phyloP scores from a whole-genome alignment of 257 asterid genomes.

The Lycium barbarum region DNA sequence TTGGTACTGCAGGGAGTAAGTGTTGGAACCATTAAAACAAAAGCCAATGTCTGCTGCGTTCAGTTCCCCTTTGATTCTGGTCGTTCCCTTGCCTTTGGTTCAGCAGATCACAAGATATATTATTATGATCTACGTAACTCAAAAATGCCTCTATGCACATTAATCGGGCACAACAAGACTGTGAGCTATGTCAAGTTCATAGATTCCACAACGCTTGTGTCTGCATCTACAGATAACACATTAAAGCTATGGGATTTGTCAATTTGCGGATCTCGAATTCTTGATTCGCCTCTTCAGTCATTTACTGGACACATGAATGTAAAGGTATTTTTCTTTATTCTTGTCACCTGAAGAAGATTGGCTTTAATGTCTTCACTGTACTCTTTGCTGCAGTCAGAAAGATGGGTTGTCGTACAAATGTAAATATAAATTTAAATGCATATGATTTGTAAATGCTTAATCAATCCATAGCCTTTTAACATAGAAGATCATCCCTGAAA shows the following conservation, averaged over 20 bases:
- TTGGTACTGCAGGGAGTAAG: constrained; percentile 89
- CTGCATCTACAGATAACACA: constrained; percentile 95
- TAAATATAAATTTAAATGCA: neutral
- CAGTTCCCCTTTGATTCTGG: constrained; percentile 87
- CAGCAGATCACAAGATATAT: constrained; percentile 94
- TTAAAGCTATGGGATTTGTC: constrained; percentile 98
- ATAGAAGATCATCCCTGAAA: constrained; percentile 24
- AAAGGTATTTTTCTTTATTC: constrained; percentile 58
- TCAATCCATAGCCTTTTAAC: neutral
- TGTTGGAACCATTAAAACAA: constrained; percentile 80
- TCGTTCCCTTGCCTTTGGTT: constrained; percentile 94
- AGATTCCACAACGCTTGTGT: constrained; percentile 86
- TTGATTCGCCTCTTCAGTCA: constrained; percentile 89
- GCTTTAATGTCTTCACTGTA: neutral
- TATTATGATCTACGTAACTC: constrained; percentile 91
- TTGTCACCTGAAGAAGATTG: constrained; percentile 5
- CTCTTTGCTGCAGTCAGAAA: neutral
- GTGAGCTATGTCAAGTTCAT: constrained; percentile 95
- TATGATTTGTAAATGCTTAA: neutral
- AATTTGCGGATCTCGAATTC: constrained; percentile 69
- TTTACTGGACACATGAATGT: constrained; percentile 93
- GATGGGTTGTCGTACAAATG: neutral
- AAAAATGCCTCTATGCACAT: constrained; percentile 84
- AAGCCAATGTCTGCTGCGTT: constrained; percentile 98
- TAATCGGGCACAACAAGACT: constrained; percentile 89